Evolutionary conservation across 2,329 filamentous ascomycete genomes (phyloP), one percentile per base, ranked within the genome.

Genomic region (Drechslerella coelobrocha): DNA sequence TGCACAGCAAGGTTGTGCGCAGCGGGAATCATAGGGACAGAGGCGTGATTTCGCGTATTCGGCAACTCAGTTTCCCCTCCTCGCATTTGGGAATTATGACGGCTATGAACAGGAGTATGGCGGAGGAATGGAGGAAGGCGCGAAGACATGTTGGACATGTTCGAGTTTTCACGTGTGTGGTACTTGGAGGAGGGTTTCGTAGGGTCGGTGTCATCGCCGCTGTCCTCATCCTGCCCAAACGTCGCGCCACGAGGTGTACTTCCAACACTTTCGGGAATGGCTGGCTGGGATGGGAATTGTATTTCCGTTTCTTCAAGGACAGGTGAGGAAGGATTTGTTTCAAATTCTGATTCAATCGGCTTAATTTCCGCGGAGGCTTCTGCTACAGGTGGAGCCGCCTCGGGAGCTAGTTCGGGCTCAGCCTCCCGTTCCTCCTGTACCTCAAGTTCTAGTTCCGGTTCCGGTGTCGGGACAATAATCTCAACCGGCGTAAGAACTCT

Each of bases 21-120:
- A 8, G 77, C 76, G 68, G 83, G 82, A 31, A 85, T 45, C 68
- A 77, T 75, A 17, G 74, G 73, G 53, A 76, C 72, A 6, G 75
- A 69, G 17, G 73, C 74, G 39, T 75, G 66, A 23, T 74, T 73
- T 26, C 69, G 65, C 6, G 74, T 74, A 52, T 76, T 74, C 83
- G 85, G 76, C 90, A 86, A 1, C 88, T 87, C 41, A 90, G 79
- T 90, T 74, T 91, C 88, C 0, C 87, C 87, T 66, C 88, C 84
- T 76, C 85, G 90, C 74, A 91, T 88, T 74, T 75, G 31, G 73
- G 75, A 63, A 21, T 68, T 71, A 31, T 73, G 62, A 45, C 61
- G 29, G 50, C 62, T 62, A 43, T 74, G 52, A 24, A 61, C 34
- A 27, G 69, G 43, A 39, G 66, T 66, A 26, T 61, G 34, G 52